Base-by-base conservation (phyloP, 768 basidiomycete species). In the Lyophyllum atratum region DNA sequence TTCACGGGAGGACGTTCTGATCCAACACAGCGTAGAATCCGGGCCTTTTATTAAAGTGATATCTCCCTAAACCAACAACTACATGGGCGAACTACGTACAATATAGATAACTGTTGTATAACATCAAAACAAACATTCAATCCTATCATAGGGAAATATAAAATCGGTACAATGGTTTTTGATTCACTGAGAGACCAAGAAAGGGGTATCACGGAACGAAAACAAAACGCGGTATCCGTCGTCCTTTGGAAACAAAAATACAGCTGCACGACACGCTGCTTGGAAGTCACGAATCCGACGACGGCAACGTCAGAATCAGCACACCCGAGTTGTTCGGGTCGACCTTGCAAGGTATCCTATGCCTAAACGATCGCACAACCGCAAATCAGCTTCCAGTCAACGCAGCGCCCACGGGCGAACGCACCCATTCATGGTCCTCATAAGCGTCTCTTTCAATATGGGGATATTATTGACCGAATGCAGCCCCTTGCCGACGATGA, bases 391-490 rank as follows among this genome's bases (percentile, higher is more conserved):
- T 34, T 25, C 28, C 42, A 12, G 9, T 11, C 53, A 47, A 37
- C 45, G 9, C 17, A 51, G 25, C 11, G 25, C 5, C 47, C 12
- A 11, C 22, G 14, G 25, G 55, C 24, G 4, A n/a, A 61, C 68
- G 24, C 37, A 89, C 90, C 84, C 86, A 48, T 79, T 68, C 86
- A 95, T 88, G 52, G 90, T 79, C 47, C 83, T 81, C 62, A 86
- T 84, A 37, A 98, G 85, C 1, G 89, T 89, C 12, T 89, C 87
- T 66, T 91, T 94, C 64, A 98, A 75, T 68, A 92, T 92, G 1
- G 92, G 87, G 10, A 83, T 76, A 47, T 86, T 82, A 4, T 80
- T 75, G 5, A 78, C 70, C 2, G 91, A 93, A 72, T 98, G 95
- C 31, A 89, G 70, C 2, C 95, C 95, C 68, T 92, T 95, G 19